phyloP scores from a whole-genome alignment of 208 protist genomes.

The Acanthamoeba healyi region DNA sequence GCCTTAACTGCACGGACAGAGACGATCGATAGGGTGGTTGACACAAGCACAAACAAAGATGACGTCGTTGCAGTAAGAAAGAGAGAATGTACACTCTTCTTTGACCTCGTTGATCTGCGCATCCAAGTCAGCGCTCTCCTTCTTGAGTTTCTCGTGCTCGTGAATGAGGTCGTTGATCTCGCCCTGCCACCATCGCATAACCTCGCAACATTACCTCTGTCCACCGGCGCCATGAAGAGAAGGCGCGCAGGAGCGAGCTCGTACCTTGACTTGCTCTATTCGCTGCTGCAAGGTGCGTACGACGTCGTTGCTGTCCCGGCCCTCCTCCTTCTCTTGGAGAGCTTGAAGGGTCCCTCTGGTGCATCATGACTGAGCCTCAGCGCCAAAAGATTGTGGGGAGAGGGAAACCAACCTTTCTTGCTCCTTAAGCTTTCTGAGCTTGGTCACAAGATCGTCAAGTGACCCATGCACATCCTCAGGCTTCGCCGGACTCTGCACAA shows the following conservation, averaged over 20 bases:
- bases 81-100: neutral
- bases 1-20: neutral
- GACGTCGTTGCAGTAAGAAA: no score
- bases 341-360: neutral
- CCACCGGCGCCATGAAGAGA: no score
- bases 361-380: no score
- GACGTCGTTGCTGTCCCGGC: neutral
- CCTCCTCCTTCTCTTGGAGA: neutral
- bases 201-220: no score
- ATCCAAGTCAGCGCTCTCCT: neutral
- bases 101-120: neutral
- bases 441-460: neutral
- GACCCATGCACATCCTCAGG: neutral
- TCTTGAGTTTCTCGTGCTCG: neutral
- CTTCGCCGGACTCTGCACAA: neutral
- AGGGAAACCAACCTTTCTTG: neutral
- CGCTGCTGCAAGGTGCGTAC: constrained; percentile 9
- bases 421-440: neutral
- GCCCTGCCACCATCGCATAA: neutral
- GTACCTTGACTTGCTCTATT: constrained; percentile 14
- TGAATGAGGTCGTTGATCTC: neutral
- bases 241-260: neutral
- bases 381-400: neutral
- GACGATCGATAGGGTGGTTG: no score
- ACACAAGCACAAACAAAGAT: no score